phyloP scores from a whole-genome alignment of 2,329 filamentous ascomycete genomes.

The Epichloe brachyelytri region DNA sequence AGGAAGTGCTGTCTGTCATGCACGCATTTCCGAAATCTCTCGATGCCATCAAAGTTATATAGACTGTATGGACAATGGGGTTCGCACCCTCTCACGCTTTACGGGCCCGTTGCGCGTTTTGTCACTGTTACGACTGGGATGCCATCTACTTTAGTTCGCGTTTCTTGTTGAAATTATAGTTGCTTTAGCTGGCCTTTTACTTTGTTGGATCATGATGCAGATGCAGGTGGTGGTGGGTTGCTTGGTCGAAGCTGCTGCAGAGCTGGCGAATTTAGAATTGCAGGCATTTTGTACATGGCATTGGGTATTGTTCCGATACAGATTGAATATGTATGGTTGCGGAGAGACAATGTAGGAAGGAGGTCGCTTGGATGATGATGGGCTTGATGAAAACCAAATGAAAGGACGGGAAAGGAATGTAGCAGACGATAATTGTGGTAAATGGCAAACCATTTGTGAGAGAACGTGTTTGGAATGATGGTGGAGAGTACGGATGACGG shows the following conservation, averaged over 20 bases:
- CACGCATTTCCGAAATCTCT: constrained; percentile 9
- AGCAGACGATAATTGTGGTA: not conserved
- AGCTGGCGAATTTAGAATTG: not conserved
- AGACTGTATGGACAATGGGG: constrained; percentile 25
- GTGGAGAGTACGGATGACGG: not conserved
- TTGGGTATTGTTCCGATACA: no score
- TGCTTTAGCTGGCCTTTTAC: not conserved
- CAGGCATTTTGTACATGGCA: no score
- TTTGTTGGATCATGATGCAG: not conserved
- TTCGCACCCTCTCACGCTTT: constrained; percentile 20
- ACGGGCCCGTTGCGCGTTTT: constrained; percentile 17
- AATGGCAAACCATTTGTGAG: constrained; percentile 5
- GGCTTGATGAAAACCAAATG: not conserved
- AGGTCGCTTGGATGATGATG: not conserved
- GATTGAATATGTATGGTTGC: no score
- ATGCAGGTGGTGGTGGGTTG: not conserved
- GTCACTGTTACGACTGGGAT: constrained; percentile 18
- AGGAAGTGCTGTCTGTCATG: constrained; percentile 3
- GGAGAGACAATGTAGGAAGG: no score
- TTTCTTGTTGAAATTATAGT: constrained; percentile 5
- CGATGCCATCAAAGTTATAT: constrained; percentile 20
- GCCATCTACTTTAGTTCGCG: constrained; percentile 10
- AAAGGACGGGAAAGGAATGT: no score
- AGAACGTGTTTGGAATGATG: constrained; percentile 1
- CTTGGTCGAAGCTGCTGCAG: not conserved